phyloP scores from a whole-genome alignment of 257 asterid species.

The Nicotiana noctiflora region DNA sequence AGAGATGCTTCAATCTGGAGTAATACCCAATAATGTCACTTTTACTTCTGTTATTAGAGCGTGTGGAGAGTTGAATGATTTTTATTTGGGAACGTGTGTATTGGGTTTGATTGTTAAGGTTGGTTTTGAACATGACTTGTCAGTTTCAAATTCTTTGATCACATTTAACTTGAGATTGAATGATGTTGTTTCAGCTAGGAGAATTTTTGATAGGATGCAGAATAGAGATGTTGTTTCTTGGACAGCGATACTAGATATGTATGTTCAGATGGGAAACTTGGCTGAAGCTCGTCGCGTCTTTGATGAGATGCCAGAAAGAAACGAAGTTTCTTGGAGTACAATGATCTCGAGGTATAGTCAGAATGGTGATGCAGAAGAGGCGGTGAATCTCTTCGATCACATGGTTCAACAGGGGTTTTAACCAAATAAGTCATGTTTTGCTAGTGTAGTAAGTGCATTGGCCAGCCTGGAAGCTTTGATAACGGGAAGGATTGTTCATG shows the following conservation, averaged over 20 bases:
- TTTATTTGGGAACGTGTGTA: constrained; percentile 44
- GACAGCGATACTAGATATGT: constrained; percentile 65
- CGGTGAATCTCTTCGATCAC: constrained; percentile 37
- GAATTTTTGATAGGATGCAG: constrained; percentile 45
- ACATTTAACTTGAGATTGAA: constrained; percentile 39
- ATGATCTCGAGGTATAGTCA: constrained; percentile 73
- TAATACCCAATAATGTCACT: constrained; percentile 66
- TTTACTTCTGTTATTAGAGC: constrained; percentile 48
- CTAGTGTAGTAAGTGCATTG: constrained; percentile 59
- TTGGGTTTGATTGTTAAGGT: constrained; percentile 47
- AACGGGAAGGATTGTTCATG: constrained; percentile 58
- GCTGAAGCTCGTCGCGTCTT: constrained; percentile 55
- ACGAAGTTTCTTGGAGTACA: constrained; percentile 74
- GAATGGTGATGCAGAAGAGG: constrained; percentile 64
- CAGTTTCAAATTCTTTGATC: constrained; percentile 63
- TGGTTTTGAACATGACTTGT: constrained; percentile 44
- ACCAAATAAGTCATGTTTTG: constrained; percentile 61
- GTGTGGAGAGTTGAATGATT: constrained; percentile 52
- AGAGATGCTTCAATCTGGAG: constrained; percentile 43
- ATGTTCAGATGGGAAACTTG: constrained; percentile 44
- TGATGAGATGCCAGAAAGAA: constrained; percentile 65
- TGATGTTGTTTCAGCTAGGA: constrained; percentile 41
- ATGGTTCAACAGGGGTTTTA: constrained; percentile 39
- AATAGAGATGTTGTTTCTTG: constrained; percentile 67
- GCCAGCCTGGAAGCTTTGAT: constrained; percentile 43